Percentiles rank a stretch among this genome's conserved stretches.
Evolutionary conservation across 352 stramenopile species (phyloP).

Genomic region (Saprolegnia diclina): DNA sequence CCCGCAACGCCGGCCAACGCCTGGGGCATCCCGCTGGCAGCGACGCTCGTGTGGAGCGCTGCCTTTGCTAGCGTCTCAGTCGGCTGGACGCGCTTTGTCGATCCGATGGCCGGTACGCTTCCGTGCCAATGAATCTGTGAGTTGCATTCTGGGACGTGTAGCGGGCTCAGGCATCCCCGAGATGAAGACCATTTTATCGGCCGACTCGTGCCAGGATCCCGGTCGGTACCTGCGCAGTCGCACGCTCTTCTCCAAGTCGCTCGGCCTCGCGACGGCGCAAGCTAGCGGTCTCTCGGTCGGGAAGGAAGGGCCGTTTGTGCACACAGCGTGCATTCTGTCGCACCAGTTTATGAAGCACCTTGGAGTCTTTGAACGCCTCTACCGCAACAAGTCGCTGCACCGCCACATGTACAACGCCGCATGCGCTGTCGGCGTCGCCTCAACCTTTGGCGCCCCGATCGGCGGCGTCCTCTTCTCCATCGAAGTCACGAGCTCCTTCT

Average conservation of each 20-base stretch:
- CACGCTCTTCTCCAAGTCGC: conserved; percentile 83
- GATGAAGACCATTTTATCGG: conserved; percentile 87
- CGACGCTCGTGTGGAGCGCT: conserved; percentile 38
- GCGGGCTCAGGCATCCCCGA: conserved; percentile 74
- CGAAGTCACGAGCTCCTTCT: conserved; percentile 88
- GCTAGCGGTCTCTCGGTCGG: conserved; percentile 93
- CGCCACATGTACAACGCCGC: conserved; percentile 85
- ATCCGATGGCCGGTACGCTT: conserved; percentile 29
- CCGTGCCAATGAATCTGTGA: no score
- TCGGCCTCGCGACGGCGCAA: conserved; percentile 92
- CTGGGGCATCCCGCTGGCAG: conserved; percentile 29
- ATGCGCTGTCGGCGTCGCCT: conserved; percentile 89
- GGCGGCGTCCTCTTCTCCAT: conserved; percentile 93
- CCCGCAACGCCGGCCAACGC: conserved; percentile 9
- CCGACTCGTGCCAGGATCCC: conserved; percentile 71
- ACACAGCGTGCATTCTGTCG: conserved; percentile 91
- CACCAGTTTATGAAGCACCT: conserved; percentile 81
- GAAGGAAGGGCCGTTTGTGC: conserved; percentile 98
- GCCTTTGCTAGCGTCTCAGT: conserved; percentile 35
- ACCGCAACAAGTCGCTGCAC: conserved; percentile 55
- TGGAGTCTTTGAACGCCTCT: conserved; percentile 61
- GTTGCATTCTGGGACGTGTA: no score
- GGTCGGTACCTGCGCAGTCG: conserved; percentile 75
- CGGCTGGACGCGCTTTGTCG: conserved; percentile 41
- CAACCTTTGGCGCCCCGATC: conserved; percentile 90